Percentiles rank a stretch among this genome's conserved stretches.
These are phyloP conservation scores for Crithidia fasciculata DNA, from an alignment of 208 protist species.

Conservation along the genomic window DNA sequence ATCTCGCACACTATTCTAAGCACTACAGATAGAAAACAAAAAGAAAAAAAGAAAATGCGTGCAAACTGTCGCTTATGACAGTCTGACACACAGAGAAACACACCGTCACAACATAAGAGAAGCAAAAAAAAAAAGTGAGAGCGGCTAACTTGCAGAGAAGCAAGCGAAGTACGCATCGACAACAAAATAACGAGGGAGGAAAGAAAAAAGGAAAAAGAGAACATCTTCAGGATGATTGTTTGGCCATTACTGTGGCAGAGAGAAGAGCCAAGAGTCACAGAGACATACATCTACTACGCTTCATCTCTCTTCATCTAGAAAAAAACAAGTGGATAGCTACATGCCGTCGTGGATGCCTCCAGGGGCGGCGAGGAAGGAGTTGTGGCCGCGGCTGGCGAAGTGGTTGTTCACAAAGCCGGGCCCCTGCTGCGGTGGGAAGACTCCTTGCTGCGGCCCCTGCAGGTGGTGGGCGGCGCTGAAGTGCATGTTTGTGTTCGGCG, in stretches of 20 bases:
- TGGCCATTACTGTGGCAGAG: not conserved
- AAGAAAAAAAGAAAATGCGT: too few species aligned
- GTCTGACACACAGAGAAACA: too few species aligned
- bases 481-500: constrained; percentile 30
- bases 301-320: too few species aligned
- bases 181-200: constrained; percentile 4
- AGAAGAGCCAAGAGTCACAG: constrained; percentile 3
- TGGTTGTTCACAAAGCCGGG: constrained; percentile 17
- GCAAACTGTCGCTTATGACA: too few species aligned
- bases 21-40: too few species aligned
- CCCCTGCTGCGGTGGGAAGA: constrained; percentile 10
- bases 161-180: not conserved
- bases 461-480: constrained; percentile 24
- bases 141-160: too few species aligned
- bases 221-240: not conserved
- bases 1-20: too few species aligned
- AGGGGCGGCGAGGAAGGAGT: constrained; percentile 20
- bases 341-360: not conserved
- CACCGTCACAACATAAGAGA: too few species aligned
- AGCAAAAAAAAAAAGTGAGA: too few species aligned
- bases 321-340: too few species aligned
- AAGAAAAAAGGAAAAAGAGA: constrained; percentile 15
- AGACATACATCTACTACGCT: not conserved
- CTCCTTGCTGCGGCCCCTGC: constrained; percentile 6
- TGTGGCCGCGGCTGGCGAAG: constrained; percentile 28